These are phyloP conservation scores for Fraxinus baroniana DNA, from an alignment of 305 asterid species.

Conservation along the genomic window DNA sequence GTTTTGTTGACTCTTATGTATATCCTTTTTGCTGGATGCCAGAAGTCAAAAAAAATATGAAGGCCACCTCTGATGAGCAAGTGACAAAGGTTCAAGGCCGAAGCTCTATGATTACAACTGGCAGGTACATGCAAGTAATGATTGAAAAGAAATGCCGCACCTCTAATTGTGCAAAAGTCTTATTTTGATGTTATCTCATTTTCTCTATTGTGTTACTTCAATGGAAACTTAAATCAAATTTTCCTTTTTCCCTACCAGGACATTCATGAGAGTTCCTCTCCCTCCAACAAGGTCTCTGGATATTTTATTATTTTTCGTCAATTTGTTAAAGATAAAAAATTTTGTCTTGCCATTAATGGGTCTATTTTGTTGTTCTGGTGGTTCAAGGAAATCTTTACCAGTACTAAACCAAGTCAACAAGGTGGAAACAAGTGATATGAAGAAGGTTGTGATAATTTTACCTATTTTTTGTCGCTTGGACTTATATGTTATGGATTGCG, in stretches of 20 bases:
- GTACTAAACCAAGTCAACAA: slow-evolving; percentile 44
- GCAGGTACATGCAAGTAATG: slow-evolving; percentile 34
- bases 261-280: slow-evolving; percentile 42
- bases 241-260: slow-evolving; percentile 47
- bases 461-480: slow-evolving; percentile 22
- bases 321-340: slow-evolving; percentile 11
- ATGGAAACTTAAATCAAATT: slow-evolving; percentile 12
- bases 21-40: slow-evolving; percentile 26
- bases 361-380: slow-evolving; percentile 32
- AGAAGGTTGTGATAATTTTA: slow-evolving; percentile 45
- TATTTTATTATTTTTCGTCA: slow-evolving; percentile 20
- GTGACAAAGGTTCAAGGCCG: slow-evolving; percentile 43
- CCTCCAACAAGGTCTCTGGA: slow-evolving; percentile 53
- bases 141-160: slow-evolving; percentile 12
- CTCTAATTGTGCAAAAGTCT: slow-evolving; percentile 5
- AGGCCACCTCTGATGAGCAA: slow-evolving; percentile 37
- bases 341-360: slow-evolving; percentile 29
- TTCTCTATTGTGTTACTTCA: slow-evolving; percentile 10
- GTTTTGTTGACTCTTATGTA: slow-evolving; percentile 10
- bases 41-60: slow-evolving; percentile 39
- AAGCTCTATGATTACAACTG: slow-evolving; percentile 36
- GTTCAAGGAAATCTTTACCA: slow-evolving; percentile 70
- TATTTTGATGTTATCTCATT: slow-evolving; percentile 12
- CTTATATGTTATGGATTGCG: background rate
- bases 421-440: slow-evolving; percentile 29